Evolutionary conservation across 2,329 filamentous ascomycete species (phyloP), one percentile per base, ranked within the genome.

Genomic region (Penicillium sclerotigenum): DNA sequence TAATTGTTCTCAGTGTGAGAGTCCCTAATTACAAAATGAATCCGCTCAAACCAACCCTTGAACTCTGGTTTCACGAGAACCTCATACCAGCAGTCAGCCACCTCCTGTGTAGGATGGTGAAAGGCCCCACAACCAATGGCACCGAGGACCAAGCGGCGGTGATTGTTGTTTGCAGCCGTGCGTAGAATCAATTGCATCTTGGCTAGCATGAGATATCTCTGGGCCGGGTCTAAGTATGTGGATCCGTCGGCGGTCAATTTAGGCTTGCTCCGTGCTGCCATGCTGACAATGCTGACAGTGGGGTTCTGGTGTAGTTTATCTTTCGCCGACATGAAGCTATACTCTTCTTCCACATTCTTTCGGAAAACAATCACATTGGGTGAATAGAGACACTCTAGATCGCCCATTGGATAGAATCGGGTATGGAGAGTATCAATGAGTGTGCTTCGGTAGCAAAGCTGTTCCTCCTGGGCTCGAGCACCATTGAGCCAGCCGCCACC

Each of bases 111-210:
- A 9, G 87, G 87, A 67, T 89, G 88, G 0, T 62, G 64, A 68
- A 88, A 89, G 0, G 81, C 85, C 4, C 87, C 87, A 63, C 87
- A 90, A 0, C 87, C 87, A 47, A 90, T 67, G 0, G 87, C 87
- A 0, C 87, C 87, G 1, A 91, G 76, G 5, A 90, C 83, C 9
- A 90, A 71, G 61, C 80, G 76, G 22, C 79, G 75, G 64, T 88
- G 85, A 1, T 77, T 77, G 28, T 81, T 76, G 5, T 67, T 67
- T n/a, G 80, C 86, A 2, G 85, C 84, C 54, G 86, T 80, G 5
- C 86, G 77, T 49, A 89, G 71, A 18, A 80, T 77, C 18, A 86
- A 67, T 22, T 85, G 75, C 77, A 89, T 88, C 69, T 88, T 88
- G 42, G 79, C 73, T 69, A 83, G 84, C 63, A 81, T 87, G 37